A percentile compares a stretch with the other conserved stretches of the same genome.
Evolutionary conservation across 225 moss, liverwort and hornwort species (phyloP).

Genomic region (Bryum argenteum): DNA sequence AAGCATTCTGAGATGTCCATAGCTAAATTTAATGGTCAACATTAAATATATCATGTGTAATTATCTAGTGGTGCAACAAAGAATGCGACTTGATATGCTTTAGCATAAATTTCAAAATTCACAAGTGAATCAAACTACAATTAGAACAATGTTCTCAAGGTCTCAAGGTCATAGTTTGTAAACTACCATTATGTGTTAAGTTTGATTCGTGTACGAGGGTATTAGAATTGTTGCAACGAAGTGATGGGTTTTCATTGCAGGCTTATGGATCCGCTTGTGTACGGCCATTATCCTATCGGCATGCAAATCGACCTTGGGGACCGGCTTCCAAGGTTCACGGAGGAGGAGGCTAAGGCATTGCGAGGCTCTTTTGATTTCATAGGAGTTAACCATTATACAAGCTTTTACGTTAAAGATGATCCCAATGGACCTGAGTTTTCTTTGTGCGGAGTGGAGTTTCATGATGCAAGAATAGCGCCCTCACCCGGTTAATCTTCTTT

Average conservation of each 20-base stretch:
- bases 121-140: no score
- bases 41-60: background rate
- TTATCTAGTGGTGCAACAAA: background rate
- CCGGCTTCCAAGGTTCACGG: conserved; percentile 51
- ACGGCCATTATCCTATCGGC: conserved; percentile 61
- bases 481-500: conserved; percentile 19
- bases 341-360: conserved; percentile 33
- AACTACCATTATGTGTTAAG: no score
- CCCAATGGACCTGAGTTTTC: conserved; percentile 34
- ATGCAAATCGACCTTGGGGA: conserved; percentile 39
- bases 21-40: background rate
- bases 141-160: no score
- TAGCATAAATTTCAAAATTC: no score
- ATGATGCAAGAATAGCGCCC: conserved; percentile 21
- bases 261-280: conserved; percentile 70
- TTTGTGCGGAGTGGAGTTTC: conserved; percentile 24
- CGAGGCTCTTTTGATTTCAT: conserved; percentile 78
- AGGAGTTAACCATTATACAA: conserved; percentile 76
- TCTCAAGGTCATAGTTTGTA: no score
- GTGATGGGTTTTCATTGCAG: conserved; percentile 26
- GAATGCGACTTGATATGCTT: background rate
- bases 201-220: no score
- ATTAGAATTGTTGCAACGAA: no score
- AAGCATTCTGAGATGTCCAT: background rate
- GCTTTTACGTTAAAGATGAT: conserved; percentile 38